phyloP scores from a whole-genome alignment of 23 red algal species.

The Gracilaria gracilis region DNA sequence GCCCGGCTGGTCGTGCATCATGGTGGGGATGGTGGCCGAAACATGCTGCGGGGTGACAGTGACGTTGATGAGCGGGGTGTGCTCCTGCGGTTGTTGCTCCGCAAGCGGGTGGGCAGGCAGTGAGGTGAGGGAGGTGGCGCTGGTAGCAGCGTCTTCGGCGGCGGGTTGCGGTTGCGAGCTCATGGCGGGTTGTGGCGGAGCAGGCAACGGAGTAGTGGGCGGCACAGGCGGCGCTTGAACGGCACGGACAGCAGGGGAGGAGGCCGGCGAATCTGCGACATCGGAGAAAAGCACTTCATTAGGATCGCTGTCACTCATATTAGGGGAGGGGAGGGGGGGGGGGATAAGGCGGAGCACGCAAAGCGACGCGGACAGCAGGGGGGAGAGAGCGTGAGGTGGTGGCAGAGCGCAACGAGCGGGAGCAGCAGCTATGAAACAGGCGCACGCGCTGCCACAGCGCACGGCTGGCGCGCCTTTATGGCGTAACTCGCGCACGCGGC shows the following conservation, averaged over 20 bases:
- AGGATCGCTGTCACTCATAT: slow-evolving; percentile 28
- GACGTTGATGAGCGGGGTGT: background rate
- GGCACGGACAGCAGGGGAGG: background rate
- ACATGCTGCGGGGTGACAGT: background rate
- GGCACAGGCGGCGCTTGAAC: too few relatives aligned
- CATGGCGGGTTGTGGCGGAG: slow-evolving; percentile 23
- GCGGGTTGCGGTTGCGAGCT: background rate
- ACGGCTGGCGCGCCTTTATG: too few relatives aligned
- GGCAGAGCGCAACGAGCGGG: background rate
- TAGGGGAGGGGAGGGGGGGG: background rate
- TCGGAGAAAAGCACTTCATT: background rate
- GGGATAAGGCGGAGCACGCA: too few relatives aligned
- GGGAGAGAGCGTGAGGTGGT: background rate
- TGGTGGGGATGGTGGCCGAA: background rate
- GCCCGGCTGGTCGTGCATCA: background rate
- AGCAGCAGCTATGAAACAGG: background rate
- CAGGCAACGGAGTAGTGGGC: background rate
- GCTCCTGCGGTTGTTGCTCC: background rate
- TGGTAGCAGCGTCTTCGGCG: background rate
- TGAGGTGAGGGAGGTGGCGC: background rate
- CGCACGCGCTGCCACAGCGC: too few relatives aligned
- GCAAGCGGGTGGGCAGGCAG: background rate
- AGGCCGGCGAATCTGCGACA: background rate
- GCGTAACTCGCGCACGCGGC: background rate
- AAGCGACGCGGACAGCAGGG: background rate